These are phyloP conservation scores for Aureobasidium pullulans DNA, from an alignment of 2,329 filamentous ascomycete species.

Conservation along the genomic window DNA sequence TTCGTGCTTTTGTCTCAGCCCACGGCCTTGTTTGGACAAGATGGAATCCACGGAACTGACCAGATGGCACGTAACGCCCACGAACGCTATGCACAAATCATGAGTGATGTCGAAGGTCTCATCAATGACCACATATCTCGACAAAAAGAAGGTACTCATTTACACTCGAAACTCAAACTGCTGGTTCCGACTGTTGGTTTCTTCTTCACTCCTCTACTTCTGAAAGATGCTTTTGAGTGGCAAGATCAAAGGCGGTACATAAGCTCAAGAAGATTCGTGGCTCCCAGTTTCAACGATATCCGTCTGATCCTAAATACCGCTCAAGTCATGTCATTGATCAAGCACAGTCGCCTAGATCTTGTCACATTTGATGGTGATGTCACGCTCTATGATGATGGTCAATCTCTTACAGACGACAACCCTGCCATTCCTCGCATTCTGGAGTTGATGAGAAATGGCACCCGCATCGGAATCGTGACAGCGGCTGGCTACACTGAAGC, in stretches of 20 bases:
- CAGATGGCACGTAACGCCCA: constrained; percentile 75
- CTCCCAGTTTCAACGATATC: constrained; percentile 95
- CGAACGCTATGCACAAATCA: constrained; percentile 86
- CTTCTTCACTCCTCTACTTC: constrained; percentile 82
- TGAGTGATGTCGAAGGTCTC: constrained; percentile 85
- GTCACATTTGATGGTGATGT: constrained; percentile 98
- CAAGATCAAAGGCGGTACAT: constrained; percentile 84
- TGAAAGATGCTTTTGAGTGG: constrained; percentile 85
- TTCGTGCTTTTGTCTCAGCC: constrained; percentile 96
- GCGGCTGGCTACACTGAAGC: constrained; percentile 91
- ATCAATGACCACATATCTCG: constrained; percentile 84
- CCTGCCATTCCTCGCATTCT: constrained; percentile 64
- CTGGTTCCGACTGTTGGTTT: constrained; percentile 86
- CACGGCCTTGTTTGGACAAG: constrained; percentile 71
- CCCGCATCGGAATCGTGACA: constrained; percentile 90
- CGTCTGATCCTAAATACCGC: constrained; percentile 89
- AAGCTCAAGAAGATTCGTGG: constrained; percentile 83
- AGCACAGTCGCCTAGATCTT: constrained; percentile 64
- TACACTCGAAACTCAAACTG: constrained; percentile 73
- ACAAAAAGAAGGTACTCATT: constrained; percentile 53
- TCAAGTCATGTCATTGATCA: constrained; percentile 84
- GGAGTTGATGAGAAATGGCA: constrained; percentile 66
- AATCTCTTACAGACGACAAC: constrained; percentile 66
- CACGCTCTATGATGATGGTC: constrained; percentile 79
- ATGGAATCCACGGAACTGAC: constrained; percentile 54